Evolutionary conservation across 108 stramenopile species (phyloP), one percentile per base, ranked within the genome.

Genomic region (Nitzschia putrida): DNA sequence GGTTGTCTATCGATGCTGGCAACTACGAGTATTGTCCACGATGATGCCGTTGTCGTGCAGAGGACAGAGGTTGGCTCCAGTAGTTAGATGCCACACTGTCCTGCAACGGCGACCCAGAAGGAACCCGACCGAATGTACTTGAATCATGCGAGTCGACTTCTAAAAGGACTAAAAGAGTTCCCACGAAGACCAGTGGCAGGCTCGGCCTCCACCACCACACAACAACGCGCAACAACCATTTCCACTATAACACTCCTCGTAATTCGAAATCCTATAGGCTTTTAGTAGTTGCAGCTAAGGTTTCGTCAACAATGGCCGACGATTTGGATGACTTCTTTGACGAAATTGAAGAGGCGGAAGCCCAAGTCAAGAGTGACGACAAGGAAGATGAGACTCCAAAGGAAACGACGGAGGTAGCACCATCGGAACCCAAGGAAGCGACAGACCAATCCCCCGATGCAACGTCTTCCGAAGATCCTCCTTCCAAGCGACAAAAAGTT

Each of bases 321-420:
- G 89, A 90, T 64, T 67, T 93, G 38, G 92, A 89, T 52, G 89
- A 86, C 43, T 93, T 93, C 76, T 93, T 93, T 73, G 82, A 89
- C 49, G 88, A 90, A 39, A 88, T 92, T 45, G 80, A 81, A 51
- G 86, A 76, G 40, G 90, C 80, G 38, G 90, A 77, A 43, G 82
- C 83, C 26, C 67, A 90, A 67, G 89, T 72, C 38, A 74, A 68
- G 61, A 66, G 84, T 64, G 64, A 77, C 21, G 68, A 59, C 20
- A 63, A 80, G 34, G 72, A 68, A 40, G 38, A 49, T 6, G 47
- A 49, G 47, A 25, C 39, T 49, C 41, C 54, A 71, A 34, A 4
- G 29, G 1, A 34, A 34, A 34, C 49, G 43, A 71, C 65, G 34
- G 66, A 64, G 40, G 69, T 22, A 18, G n/a, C n/a, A 26, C 56